Conservation (phyloP, 2,329 filamentous ascomycete genomes). For the Cordyceps javanica region DNA sequence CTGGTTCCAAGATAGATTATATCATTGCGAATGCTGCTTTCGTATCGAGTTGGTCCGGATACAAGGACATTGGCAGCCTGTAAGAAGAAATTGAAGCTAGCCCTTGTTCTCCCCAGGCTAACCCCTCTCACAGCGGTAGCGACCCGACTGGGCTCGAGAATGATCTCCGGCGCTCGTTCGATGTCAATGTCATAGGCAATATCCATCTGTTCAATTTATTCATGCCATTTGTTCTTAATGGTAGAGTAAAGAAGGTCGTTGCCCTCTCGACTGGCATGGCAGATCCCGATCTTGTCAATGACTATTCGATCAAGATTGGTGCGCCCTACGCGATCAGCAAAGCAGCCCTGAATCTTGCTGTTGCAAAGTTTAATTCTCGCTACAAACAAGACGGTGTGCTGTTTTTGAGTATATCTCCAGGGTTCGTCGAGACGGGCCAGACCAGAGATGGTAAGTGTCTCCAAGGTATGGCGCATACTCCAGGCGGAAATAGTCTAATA, state of each 20-base stretch:
- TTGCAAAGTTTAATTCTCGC: slow-evolving; percentile 47
- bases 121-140: no score
- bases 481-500: slow-evolving; percentile 17
- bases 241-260: slow-evolving; percentile 48
- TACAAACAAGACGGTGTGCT: slow-evolving; percentile 45
- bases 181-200: slow-evolving; percentile 45
- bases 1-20: no score
- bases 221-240: slow-evolving; percentile 44
- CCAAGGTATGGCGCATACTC: no score
- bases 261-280: slow-evolving; percentile 42
- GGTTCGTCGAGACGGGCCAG: slow-evolving; percentile 41
- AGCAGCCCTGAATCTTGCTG: slow-evolving; percentile 44
- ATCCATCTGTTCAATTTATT: slow-evolving; percentile 49
- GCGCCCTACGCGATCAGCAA: slow-evolving; percentile 43
- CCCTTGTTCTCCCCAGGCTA: no score
- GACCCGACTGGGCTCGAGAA: no score
- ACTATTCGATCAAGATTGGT: slow-evolving; percentile 27
- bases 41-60: no score
- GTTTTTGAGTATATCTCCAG: slow-evolving; percentile 46
- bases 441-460: no score
- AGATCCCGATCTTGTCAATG: slow-evolving; percentile 37
- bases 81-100: no score
- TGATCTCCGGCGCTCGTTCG: no score
- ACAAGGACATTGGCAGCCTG: no score
- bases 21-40: no score